Evolutionary conservation across 306 rosid genomes (phyloP).

Genomic region (Castanea sativa): DNA sequence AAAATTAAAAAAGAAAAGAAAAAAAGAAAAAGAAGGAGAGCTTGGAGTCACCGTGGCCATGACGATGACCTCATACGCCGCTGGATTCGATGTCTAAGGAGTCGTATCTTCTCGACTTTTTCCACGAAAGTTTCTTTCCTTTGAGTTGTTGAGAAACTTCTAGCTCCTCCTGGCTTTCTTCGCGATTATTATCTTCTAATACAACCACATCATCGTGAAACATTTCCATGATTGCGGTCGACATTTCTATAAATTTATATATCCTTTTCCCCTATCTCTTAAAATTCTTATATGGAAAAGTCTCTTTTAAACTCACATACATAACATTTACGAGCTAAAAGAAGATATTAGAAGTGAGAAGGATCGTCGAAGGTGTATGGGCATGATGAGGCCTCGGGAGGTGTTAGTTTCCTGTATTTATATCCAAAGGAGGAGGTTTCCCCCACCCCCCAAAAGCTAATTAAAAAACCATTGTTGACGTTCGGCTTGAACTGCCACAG

Average conservation of each 20-base stretch:
- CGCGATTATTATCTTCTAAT: background rate
- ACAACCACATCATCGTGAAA: background rate
- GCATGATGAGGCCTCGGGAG: too few species aligned
- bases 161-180: background rate
- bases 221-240: background rate
- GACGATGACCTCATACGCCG: background rate
- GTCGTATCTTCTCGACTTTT: constrained; percentile 31
- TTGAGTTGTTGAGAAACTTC: constrained; percentile 1
- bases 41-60: constrained; percentile 26
- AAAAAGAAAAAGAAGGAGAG: background rate
- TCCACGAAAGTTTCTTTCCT: constrained; percentile 22
- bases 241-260: background rate
- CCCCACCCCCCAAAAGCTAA: too few species aligned
- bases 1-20: too few species aligned
- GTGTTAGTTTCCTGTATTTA: too few species aligned
- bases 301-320: too few species aligned
- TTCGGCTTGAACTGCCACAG: too few species aligned
- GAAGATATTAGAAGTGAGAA: too few species aligned
- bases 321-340: too few species aligned
- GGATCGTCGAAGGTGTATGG: too few species aligned
- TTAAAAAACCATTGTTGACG: too few species aligned
- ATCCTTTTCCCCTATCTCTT: background rate
- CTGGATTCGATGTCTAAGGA: constrained; percentile 41
- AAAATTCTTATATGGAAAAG: too few species aligned
- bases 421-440: too few species aligned